Evolutionary conservation across 768 basidiomycete species (phyloP), one percentile per base, ranked within the genome.

Genomic region (Mycena galericulata): DNA sequence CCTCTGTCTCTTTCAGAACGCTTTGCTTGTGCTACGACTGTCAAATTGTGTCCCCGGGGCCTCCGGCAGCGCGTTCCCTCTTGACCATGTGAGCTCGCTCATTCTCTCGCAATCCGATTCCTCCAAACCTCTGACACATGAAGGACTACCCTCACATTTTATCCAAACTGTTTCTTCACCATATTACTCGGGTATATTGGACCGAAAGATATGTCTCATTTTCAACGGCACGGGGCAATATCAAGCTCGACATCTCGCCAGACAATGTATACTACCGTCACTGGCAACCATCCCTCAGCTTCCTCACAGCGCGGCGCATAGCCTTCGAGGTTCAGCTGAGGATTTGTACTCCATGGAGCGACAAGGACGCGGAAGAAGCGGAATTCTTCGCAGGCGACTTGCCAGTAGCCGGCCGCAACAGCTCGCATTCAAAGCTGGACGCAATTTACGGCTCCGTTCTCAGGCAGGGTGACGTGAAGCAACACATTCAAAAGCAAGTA

Each of bases 1-100:
- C 24, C 51, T 63, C 9, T 63, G 62, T 14, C 62, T 63, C 32
- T 55, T 63, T 51, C 62, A 63, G 24, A 63, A 63, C 20, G 62
- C 62, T 1, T 32, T 63, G 2, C 53, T 63, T 14, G 18, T 63
- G 14, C 24, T 63, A 0, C 51, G 62, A 30, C 62, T 63, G 12
- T 46, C 62, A 14, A 24, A 20, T 4, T 11, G 9, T 4, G 17
- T 24, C 3, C 24, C 53, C 1, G 43, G 7, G 0, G 29, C 24
- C 20, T 22, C 18, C 2, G 43, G 51, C 1, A 43, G 60, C 15
- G 50, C 51, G 27, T 12, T 53, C 1, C 11, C 12, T 18, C 26
- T 38, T n/a, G 62, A 63, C 24, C 50, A 55, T 10, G 62, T 47
- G 6, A 34, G 62, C 24, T 4, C 0, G 6, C 7, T 27, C 20